Base-by-base conservation (phyloP, 768 basidiomycete genomes). In the Chlorophyllum brunneum region DNA sequence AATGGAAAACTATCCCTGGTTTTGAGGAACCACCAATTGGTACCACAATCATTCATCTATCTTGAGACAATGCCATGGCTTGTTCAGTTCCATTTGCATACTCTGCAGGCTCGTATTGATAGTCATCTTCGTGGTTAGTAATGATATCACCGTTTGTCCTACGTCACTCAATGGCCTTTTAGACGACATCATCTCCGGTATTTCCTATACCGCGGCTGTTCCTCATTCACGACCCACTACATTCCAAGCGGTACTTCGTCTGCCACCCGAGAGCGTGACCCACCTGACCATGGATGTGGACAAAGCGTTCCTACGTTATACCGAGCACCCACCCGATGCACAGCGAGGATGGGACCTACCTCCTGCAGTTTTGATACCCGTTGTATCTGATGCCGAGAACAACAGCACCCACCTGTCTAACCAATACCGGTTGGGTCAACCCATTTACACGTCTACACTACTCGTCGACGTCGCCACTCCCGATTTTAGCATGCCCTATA, bases 401-500 rank as follows among this genome's bases (percentile, higher is more conserved):
- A 63, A 63, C 47, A 42, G 31, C 24, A 60, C 60, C n/a, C 24
- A 47, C 48, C 57, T 44, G 30, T 50, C 37, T 53, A 54, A 49
- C 67, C 85, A 39, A 77, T 97, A 44, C 7, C 31, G 34, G 27
- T 45, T 53, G 44, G 51, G 51, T 27, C 42, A 53, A 10, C 51
- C 51, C 16, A 53, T 46, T 40, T 95, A 95, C 67, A 93, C 92
- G 1, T 75, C 82, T 0, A 78, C 85, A 7, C 76, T 95, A 22
- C 81, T 98, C 31, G 82, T 95, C 39, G 92, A 95, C 66, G 79
- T 97, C n/a, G 88, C 95, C n/a, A 93, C 92, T 30, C 97, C 95
- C 0, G 97, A 98, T 67, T 98, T 98, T 66, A 94, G 91, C 67
- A 98, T 98, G 97, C 97, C 97, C 1, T 98, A 98, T 73, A 99